Evolutionary conservation across 2,329 filamentous ascomycete species (phyloP), one percentile per base, ranked within the genome.

Genomic region (Zymoseptoria crescenta): DNA sequence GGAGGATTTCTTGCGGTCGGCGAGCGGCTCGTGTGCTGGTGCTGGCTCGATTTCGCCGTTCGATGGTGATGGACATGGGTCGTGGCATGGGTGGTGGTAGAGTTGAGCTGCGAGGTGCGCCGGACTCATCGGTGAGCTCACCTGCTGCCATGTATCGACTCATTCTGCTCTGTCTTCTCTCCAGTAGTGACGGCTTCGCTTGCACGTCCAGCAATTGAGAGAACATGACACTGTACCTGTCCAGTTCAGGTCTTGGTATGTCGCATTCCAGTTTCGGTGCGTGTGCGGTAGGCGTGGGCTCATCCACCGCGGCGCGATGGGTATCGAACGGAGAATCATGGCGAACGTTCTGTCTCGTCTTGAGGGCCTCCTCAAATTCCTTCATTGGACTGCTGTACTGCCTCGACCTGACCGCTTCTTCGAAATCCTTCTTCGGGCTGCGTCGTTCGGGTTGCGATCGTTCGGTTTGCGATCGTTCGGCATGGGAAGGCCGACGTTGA

Each of bases 211-310:
- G 76, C 6, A 96, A 79, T 45, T 83, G 83, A 57, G 87, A 85
- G 70, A 97, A 96, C 92, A 96, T 96, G 64, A 96, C 83, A 67
- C 91, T 96, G 67, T 96, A 97, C 54, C 93, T 81, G 71, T 96
- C 93, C 80, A 97, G 61, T 62, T 87, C 84, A 57, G 89, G 81
- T 54, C 83, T 82, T 0, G 93, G 92, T 59, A 96, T 94, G 56
- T 92, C 84, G 16, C 96, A 81, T 66, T 91, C 81, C 20, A 96
- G 76, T 48, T 75, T 67, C 2, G 72, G 74, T 20, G 65, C 72
- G 16, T 56, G 60, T 45, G 52, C 58, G 13, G 28, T 45, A 4
- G 57, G 19, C 4, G 30, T 16, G 2, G 48, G 24, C 9, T 49
- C 8, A 48, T 8, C 27, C 13, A 58, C 52, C 1, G 54, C 21